A percentile compares a stretch with the other conserved stretches of the same genome.
Conservation (phyloP, 2,329 filamentous ascomycete species). For the Beauveria sp. region DNA sequence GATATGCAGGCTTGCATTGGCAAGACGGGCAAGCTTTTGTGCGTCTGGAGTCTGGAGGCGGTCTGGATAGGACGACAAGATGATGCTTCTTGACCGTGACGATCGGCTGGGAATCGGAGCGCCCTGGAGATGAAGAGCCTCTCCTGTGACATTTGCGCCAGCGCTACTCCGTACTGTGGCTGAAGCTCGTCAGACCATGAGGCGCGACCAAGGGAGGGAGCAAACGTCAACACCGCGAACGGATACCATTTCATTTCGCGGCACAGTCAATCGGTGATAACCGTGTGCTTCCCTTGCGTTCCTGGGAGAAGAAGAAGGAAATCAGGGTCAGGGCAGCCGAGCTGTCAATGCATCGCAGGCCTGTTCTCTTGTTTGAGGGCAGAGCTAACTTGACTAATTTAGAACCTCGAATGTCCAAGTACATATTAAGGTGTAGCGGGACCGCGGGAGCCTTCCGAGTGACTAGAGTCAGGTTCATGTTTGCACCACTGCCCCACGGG, state of each 20-base stretch:
- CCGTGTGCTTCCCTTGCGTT: neutral
- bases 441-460: conserved; percentile 6
- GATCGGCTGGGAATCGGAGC: neutral
- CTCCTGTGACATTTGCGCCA: neutral
- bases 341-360: neutral
- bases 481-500: neutral
- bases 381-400: neutral
- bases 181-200: neutral
- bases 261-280: conserved; percentile 4
- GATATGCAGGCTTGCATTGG: neutral
- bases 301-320: neutral
- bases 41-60: neutral
- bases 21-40: neutral
- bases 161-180: neutral
- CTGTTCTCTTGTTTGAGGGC: neutral
- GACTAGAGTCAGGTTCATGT: conserved; percentile 2
- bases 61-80: neutral
- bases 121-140: neutral
- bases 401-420: neutral
- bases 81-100: neutral
- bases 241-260: neutral
- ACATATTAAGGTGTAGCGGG: neutral
- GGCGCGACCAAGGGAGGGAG: neutral
- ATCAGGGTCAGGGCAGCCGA: neutral
- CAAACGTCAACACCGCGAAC: neutral